Evolutionary conservation across 2,329 filamentous ascomycete genomes (phyloP), one percentile per base, ranked within the genome.

Genomic region (Fusarium mangiferae): DNA sequence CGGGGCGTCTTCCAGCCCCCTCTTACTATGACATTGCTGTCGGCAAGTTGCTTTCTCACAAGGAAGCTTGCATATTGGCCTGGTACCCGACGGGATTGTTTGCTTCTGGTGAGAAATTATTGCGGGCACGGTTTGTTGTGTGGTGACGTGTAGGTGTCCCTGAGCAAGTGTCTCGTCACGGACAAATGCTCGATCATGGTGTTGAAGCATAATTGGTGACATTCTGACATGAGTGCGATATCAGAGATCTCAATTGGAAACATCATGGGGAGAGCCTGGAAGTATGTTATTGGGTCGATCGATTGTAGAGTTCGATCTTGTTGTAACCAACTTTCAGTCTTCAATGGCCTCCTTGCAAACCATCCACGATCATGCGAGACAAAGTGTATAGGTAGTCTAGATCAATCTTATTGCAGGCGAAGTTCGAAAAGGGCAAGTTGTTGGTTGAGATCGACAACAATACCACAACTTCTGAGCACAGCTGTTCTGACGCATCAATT

Each of bases 131-230:
- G 26, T 44, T 67, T 52, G 28, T n/a, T n/a, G 17, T 60, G 33
- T 69, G 71, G 48, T 72, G 72, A 62, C 67, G 63, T 69, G 42
- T 72, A 44, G 46, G 51, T 46, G 38, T 20, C 51, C 42, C 7
- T 28, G 22, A 28, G 58, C 28, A 52, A 66, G 52, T 59, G 41
- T 41, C 42, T 36, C 38, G n/a, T 48, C 38, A 55, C 38, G 51
- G 42, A 38, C 22, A 59, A 58, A 28, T 26, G 18, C 49, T 70
- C 28, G 49, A 38, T 70, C 42, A 20, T 38, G 24, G 38, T 36
- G 36, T 45, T 44, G n/a, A 33, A 56, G 38, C 28, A 15, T 58
- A 57, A 51, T 39, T 39, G 38, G 28, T 35, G 46, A 41, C 20
- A 20, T 24, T 24, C n/a, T 17, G 20, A 22, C 22, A 28, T 12